Conservation (phyloP, 139 green algal species). For the Ettlia oleoabundans region DNA sequence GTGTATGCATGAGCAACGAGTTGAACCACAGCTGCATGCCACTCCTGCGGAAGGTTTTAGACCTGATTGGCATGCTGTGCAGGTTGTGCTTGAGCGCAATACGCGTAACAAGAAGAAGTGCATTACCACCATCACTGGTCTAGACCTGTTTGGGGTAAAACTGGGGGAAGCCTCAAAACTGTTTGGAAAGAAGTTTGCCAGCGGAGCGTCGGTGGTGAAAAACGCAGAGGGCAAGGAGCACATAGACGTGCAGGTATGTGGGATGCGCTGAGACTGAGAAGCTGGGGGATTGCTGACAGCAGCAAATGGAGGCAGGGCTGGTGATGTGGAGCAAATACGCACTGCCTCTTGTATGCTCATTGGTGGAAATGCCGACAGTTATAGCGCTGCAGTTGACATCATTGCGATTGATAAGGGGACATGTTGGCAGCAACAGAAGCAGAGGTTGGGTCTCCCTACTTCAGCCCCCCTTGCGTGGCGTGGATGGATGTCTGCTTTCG, state of each 20-base stretch:
- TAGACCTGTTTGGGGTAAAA: conserved; percentile 94
- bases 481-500: too few relatives aligned
- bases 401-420: too few relatives aligned
- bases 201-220: conserved; percentile 91
- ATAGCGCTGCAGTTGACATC: too few relatives aligned
- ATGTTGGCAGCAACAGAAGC: too few relatives aligned
- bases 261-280: background rate
- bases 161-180: conserved; percentile 89
- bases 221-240: conserved; percentile 86
- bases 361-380: too few relatives aligned
- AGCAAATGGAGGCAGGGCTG: too few relatives aligned
- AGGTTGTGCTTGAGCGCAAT: conserved; percentile 74
- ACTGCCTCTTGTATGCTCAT: too few relatives aligned
- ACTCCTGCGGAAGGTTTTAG: background rate
- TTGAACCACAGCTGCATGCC: too few relatives aligned
- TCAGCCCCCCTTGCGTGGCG: background rate
- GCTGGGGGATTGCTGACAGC: background rate
- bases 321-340: too few relatives aligned
- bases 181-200: conserved; percentile 99
- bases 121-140: conserved; percentile 88
- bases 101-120: conserved; percentile 95
- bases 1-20: too few relatives aligned
- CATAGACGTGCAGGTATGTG: conserved; percentile 88
- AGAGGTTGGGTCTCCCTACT: too few relatives aligned
- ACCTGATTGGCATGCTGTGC: background rate